A percentile compares a stretch with the other conserved stretches of the same genome.
Evolutionary conservation across 202 grass and related monocot species (phyloP).

Genomic region (Panicum hallii): DNA sequence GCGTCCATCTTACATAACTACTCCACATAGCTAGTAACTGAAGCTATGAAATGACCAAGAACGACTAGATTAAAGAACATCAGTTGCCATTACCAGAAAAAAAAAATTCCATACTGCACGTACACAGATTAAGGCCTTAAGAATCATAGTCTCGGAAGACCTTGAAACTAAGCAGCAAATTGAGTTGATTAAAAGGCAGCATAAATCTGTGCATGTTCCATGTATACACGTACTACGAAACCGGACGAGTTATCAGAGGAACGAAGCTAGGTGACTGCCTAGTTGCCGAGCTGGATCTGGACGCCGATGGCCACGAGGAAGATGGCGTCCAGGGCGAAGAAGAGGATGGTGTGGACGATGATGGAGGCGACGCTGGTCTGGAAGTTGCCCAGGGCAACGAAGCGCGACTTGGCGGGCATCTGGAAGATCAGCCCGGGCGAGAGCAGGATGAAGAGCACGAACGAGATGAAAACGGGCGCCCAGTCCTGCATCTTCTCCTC

Average conservation of each 20-base stretch:
- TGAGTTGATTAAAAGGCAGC: not conserved
- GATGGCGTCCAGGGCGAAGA: constrained; percentile 53
- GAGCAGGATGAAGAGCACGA: constrained; percentile 62
- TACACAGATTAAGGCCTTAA: not conserved
- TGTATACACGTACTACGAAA: not conserved
- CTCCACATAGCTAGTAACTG: not conserved
- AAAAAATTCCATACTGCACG: not conserved
- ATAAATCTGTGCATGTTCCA: not conserved
- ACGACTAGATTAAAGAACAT: not conserved
- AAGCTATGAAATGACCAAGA: not conserved
- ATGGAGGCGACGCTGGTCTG: constrained; percentile 61
- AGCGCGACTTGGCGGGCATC: constrained; percentile 49
- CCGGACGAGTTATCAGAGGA: not conserved
- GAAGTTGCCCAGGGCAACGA: constrained; percentile 60
- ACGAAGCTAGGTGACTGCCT: no score
- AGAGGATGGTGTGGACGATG: constrained; percentile 58
- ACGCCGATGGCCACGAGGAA: constrained; percentile 64
- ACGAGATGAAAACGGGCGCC: constrained; percentile 62
- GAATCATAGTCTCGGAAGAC: not conserved
- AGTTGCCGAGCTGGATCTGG: constrained; percentile 50
- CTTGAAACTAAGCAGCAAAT: not conserved
- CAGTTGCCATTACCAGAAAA: not conserved
- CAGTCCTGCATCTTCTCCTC: constrained; percentile 61
- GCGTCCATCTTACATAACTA: not conserved
- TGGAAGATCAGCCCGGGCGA: constrained; percentile 68